Percentiles rank a stretch among this genome's conserved stretches.
phyloP scores from a whole-genome alignment of 805 yeast species.

The Kockiozyma suomiensis region DNA sequence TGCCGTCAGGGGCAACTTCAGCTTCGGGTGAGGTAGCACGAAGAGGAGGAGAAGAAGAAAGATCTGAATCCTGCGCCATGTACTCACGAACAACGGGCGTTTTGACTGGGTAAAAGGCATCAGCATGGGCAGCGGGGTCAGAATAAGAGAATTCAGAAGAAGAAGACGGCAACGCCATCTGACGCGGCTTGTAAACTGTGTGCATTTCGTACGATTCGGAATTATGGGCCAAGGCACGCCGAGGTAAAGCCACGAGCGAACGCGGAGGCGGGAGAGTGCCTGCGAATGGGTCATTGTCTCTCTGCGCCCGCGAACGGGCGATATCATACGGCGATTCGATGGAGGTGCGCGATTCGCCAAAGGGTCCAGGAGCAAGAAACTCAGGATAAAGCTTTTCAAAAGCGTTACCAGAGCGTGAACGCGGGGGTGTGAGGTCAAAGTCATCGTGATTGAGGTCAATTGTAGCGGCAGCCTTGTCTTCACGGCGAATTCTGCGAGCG shows the following conservation, averaged over 20 bases:
- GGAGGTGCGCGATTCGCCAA: slow-evolving; percentile 20
- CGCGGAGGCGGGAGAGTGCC: slow-evolving; percentile 11
- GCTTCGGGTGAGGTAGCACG: not conserved
- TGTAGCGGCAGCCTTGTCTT: slow-evolving; percentile 43
- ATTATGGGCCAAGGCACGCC: no score
- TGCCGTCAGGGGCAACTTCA: not conserved
- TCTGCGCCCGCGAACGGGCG: not conserved
- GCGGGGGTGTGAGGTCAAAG: slow-evolving; percentile 32
- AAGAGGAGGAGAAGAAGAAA: slow-evolving; percentile 18
- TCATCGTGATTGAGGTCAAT: slow-evolving; percentile 44
- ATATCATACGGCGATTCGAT: slow-evolving; percentile 27
- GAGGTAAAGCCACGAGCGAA: no score
- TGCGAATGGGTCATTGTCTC: slow-evolving; percentile 8
- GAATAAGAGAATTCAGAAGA: slow-evolving; percentile 5
- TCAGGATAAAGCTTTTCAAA: slow-evolving; percentile 6
- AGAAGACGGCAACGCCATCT: not conserved
- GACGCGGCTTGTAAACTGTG: slow-evolving; percentile 7
- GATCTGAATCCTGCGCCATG: slow-evolving; percentile 5
- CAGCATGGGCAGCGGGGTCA: not conserved
- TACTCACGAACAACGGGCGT: not conserved
- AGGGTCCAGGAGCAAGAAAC: slow-evolving; percentile 18
- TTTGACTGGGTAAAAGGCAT: not conserved
- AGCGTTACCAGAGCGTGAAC: not conserved
- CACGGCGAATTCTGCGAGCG: slow-evolving; percentile 40
- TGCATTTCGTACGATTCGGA: slow-evolving; percentile 27